Evolutionary conservation across 805 yeast species (phyloP), one percentile per base, ranked within the genome.

Genomic region (Torulaspora gathmanii): DNA sequence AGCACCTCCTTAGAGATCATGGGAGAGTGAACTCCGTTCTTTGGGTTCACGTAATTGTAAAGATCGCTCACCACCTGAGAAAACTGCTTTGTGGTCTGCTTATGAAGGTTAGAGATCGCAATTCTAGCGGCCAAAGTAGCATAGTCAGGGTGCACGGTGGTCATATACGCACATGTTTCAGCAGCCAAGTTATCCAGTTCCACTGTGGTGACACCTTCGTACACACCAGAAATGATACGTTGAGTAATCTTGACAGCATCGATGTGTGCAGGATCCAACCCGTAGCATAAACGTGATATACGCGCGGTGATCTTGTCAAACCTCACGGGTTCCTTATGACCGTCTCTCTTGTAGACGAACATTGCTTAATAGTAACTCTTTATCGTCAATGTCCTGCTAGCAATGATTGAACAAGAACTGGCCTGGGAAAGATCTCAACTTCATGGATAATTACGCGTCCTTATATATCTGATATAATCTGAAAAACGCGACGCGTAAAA

Each of bases 131-230:
- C 97, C 57, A 89, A 75, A 34, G 82, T 80, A 22, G 97, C 96
- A 60, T 91, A 90, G 70, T 93, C 98, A n/a, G 98, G 98, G 67
- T 91, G 98, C 51, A 86, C 79, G 10, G 98, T 91, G 47, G 97
- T 89, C 96, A 93, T 87, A 63, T 84, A 86, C 34, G 98, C 98
- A 46, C 96, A 95, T 29, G 96, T 89, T 70, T 93, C 99, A 35
- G 98, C 97, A 39, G 98, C 90, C 42, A 83, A 67, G 58, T 82
- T 80, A 56, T 82, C 89, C 49, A 85, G 71, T 67, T 93, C 97
- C 50, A 84, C 78, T 44, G 98, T 93, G 60, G 91, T 89, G 42
- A 93, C 99, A 60, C 98, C 98, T 61, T 88, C 95, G 68, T 91
- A 93, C 45, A 93, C 96, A 65, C 99, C 99, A 11, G 93, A 79